Base-by-base conservation (phyloP, 208 protist genomes). In the Tritrichomonas foetus region DNA sequence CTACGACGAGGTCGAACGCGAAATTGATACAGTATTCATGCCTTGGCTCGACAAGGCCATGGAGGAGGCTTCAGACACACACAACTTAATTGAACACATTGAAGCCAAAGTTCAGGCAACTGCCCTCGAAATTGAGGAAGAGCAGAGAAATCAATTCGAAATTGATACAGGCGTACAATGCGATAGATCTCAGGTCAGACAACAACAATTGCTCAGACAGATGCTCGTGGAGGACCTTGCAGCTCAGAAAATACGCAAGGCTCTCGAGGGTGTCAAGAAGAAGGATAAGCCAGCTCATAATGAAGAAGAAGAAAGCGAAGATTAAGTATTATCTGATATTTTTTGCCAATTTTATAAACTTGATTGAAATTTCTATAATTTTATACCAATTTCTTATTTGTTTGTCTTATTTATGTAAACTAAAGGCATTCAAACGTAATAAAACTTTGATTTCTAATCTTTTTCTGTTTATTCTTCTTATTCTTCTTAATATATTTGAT, bases 11-110 rank as follows among this genome's bases (percentile, higher is more conserved):
- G 96, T 98, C 36, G 94, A 98, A 74, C 97, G 97, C 92, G 97
- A 98, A 95, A 97, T 98, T 93, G 97, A 98, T 95, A 96, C 97
- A 20, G 95, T 97, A 75, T 98, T 98, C 95, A 97, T 98, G 93
- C 98, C 98, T 50, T 98, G 97, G 97, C 95, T 99, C 44, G 66
- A 93, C 16, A 94, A 96, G n/a, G 22, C 30, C 2, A 93, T 95
- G 36, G 53, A 30, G 8, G 66, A 93, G 22, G 44, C 78, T 57
- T 44, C 41, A 53, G 47, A 61, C 14, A 89, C 78, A 16, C 41
- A 47, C 16, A 47, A 57, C 20, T 36, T 89, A 39, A 44, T n/a
- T 33, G 78, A 53, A 39, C 14, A 13, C 8, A 89, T 89, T 16
- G 47, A n/a, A 3, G 78, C 53, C 13, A 44, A 89, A n/a, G 47